Conservation (phyloP, 1,139 yeast species). For the Saccharomyces pastorianus region DNA sequence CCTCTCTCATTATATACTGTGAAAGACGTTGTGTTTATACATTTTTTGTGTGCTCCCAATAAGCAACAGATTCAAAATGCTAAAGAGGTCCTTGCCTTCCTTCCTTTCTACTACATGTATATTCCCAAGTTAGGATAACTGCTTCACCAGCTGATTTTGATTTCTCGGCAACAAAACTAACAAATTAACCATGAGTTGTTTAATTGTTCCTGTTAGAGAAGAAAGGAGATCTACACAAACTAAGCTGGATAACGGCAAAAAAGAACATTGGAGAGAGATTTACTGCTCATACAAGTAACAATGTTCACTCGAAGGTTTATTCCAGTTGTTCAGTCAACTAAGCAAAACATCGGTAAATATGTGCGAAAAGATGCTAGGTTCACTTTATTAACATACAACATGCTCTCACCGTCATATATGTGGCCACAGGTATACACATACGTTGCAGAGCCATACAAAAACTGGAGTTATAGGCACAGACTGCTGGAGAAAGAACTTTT, state of each 20-base stretch:
- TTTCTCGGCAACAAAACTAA: not conserved
- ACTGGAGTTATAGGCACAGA: conserved; percentile 44
- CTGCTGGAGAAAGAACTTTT: conserved; percentile 37
- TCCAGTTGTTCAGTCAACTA: conserved; percentile 7
- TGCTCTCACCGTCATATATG: conserved; percentile 47
- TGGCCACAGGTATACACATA: conserved; percentile 51
- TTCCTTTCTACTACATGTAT: not conserved
- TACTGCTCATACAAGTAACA: conserved; percentile 1
- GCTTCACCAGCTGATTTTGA: not conserved
- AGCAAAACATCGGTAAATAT: not conserved
- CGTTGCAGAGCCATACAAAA: conserved; percentile 38
- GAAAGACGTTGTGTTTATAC: not conserved
- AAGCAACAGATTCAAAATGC: not conserved
- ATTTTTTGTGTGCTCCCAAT: not conserved
- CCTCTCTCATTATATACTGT: conserved; percentile 1
- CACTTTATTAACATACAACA: conserved; percentile 40
- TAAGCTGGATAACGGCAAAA: not conserved
- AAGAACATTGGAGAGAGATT: not conserved
- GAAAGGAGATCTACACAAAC: not conserved
- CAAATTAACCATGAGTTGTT: not conserved
- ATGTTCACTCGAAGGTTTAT: conserved; percentile 14
- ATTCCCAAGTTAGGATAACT: not conserved
- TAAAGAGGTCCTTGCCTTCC: not conserved
- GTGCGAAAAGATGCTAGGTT: conserved; percentile 7
- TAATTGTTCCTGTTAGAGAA: not conserved